Evolutionary conservation across 164 flowering plant genomes (phyloP).

Genomic region (Magnolia officinalis): DNA sequence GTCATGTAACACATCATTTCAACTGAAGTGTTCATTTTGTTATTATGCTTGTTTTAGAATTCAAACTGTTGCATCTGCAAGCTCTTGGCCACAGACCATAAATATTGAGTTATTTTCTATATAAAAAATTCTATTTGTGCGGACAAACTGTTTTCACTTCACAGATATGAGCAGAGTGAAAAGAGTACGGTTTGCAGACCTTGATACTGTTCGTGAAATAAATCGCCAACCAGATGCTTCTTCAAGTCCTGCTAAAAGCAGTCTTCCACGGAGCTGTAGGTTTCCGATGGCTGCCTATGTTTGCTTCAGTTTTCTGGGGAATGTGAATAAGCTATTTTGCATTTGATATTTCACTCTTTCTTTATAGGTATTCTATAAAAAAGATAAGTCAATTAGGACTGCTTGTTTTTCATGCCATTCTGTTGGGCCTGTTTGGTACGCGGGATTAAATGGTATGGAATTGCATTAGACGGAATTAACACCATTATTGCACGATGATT

Average conservation of each 20-base stretch:
- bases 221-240: slow-evolving; percentile 15
- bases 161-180: slow-evolving; percentile 25
- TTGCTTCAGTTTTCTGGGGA: background rate
- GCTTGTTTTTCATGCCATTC: background rate
- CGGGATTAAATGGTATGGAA: too few relatives aligned
- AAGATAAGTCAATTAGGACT: background rate
- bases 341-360: background rate
- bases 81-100: background rate
- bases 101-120: background rate
- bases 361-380: background rate
- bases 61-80: background rate
- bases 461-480: too few relatives aligned
- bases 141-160: slow-evolving; percentile 6
- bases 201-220: slow-evolving; percentile 13
- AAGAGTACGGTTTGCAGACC: slow-evolving; percentile 28
- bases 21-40: background rate
- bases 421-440: background rate
- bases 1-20: background rate
- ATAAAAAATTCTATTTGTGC: background rate
- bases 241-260: slow-evolving; percentile 13
- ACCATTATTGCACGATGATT: too few relatives aligned
- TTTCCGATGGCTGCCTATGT: background rate
- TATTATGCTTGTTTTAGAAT: background rate
- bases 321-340: background rate
- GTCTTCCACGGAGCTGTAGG: slow-evolving; percentile 24